phyloP scores from a whole-genome alignment of 768 basidiomycete species.

The Serpula lacrymans region DNA sequence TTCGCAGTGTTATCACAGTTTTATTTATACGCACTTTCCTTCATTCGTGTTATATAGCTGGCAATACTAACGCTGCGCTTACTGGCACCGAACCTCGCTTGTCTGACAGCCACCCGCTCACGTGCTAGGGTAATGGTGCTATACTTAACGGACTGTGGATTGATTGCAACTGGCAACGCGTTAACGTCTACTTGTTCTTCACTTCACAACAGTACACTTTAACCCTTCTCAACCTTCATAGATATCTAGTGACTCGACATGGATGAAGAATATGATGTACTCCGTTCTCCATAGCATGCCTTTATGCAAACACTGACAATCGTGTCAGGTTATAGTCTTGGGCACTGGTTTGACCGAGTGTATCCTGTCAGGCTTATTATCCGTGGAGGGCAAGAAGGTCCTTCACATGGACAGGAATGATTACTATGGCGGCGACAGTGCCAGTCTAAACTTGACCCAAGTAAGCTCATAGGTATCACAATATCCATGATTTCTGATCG shows the following conservation, averaged over 20 bases:
- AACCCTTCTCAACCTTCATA: conserved; percentile 11
- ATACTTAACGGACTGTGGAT: no score
- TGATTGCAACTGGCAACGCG: no score
- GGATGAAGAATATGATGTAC: conserved; percentile 99
- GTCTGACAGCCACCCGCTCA: no score
- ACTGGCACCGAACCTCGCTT: no score
- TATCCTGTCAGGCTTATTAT: conserved; percentile 94
- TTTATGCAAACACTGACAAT: conserved; percentile 2
- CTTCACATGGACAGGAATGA: conserved; percentile 99
- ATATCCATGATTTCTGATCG: conserved; percentile 7
- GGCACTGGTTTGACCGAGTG: conserved; percentile 99
- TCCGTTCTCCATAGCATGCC: conserved; percentile 13
- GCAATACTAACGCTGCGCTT: no score
- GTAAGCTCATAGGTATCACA: conserved; percentile 38
- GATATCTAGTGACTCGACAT: conserved; percentile 43
- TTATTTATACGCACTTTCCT: no score
- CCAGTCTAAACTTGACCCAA: conserved; percentile 96
- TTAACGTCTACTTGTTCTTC: no score
- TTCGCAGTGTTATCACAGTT: no score
- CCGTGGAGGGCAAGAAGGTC: conserved; percentile 99
- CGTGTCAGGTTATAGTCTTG: conserved; percentile 74
- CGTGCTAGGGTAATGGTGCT: no score
- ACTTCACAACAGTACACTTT: conserved; percentile 19
- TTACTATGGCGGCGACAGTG: conserved; percentile 98
- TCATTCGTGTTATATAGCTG: no score